Percentiles rank a stretch among this genome's conserved stretches.
Conservation (phyloP, 202 grass and related monocot species). For the Dendrocalamus latiflorus region DNA sequence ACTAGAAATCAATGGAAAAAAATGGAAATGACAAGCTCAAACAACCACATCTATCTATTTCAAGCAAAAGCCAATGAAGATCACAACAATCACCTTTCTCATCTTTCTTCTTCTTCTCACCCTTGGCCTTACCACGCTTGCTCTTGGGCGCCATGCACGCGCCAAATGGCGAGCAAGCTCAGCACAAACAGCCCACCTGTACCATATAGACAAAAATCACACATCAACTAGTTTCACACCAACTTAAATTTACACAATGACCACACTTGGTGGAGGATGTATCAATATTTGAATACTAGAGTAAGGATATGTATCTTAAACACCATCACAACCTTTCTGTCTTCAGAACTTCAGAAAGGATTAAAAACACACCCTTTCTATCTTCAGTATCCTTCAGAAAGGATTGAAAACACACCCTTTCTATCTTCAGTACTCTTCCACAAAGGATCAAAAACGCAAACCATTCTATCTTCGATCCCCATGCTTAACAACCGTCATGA, state of each 20-base stretch:
- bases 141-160: too few species aligned
- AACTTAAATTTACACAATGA: neutral
- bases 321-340: too few species aligned
- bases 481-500: slow-evolving; percentile 5
- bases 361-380: too few species aligned
- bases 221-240: neutral
- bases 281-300: neutral
- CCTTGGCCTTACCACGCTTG: slow-evolving; percentile 80
- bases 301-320: neutral
- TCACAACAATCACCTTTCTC: slow-evolving; percentile 64
- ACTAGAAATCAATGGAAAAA: slow-evolving; percentile 44
- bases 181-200: slow-evolving; percentile 39
- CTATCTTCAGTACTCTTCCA: neutral
- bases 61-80: neutral
- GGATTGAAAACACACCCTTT: neutral
- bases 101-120: slow-evolving; percentile 97
- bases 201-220: neutral
- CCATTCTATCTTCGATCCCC: neutral
- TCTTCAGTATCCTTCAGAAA: neutral
- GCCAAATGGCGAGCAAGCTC: too few species aligned
- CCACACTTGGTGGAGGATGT: neutral
- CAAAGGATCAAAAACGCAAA: neutral
- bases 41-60: neutral
- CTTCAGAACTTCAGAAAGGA: too few species aligned
- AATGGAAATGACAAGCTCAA: neutral